Evolutionary conservation across 352 stramenopile species (phyloP), one percentile per base, ranked within the genome.

Genomic region (Phytophthora hibernalis): DNA sequence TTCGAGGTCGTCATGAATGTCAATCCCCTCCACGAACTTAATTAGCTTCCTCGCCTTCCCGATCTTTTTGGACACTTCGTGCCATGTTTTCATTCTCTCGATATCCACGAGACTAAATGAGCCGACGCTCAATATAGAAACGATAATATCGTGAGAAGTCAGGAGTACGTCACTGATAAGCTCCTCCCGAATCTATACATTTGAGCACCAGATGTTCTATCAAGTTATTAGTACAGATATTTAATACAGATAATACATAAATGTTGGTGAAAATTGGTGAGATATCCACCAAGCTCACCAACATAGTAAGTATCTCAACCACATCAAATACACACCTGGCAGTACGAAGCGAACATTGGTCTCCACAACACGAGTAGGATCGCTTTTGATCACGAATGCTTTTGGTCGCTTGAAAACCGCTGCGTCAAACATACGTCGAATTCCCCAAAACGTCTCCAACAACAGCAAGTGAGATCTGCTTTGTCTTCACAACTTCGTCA

Each of bases 331-430:
- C 48, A 56, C 44, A 47, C 33, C 31, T 56, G 31, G 50, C 13
- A 56, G 50, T 9, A 47, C 31, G 33, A 56, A 35, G 13, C 33
- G 50, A 20, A 56, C 13, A 9, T 56, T 44, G 5, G 50, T 56
- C 8, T 56, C 33, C 18, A 56, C 13, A 24, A 15, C n/a, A 11
- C 21, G 50, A 10, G 33, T 7, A 9, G 30, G 30, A 5, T 35
- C 35, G 15, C 3, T 20, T 15, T 21, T 37, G 12, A 33, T 35
- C 11, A 47, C 2, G 12, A 22, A 56, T 12, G 30, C 49, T 44
- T 28, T 28, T 28, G 24, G 24, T 28, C 5, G 24, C 24, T 2
- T 55, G 20, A 56, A 56, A 56, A 47, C 31, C 0, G 33, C 12
- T 1, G 12, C 43, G 15, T 56, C 20, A 5, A 45, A 31, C 50